Conservation (phyloP, 2,329 filamentous ascomycete species). For the Davidsoniella neocaledoniae region DNA sequence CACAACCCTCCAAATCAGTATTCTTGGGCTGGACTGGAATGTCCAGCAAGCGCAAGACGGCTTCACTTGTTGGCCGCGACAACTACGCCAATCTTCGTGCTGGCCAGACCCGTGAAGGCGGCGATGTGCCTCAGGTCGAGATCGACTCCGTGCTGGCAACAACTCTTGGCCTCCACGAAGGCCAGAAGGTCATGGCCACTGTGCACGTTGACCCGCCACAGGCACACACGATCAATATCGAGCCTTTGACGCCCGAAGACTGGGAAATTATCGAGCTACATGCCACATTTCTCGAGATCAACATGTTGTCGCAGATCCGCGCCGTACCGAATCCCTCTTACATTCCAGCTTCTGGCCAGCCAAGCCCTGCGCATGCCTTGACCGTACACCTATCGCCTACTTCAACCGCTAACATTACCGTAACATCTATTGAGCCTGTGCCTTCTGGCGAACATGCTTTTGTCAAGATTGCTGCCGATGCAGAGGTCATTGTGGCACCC, state of each 20-base stretch:
- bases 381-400: conserved; percentile 90
- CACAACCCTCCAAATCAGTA: conserved; percentile 40
- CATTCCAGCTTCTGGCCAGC: conserved; percentile 30
- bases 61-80: conserved; percentile 57
- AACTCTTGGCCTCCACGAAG: conserved; percentile 60
- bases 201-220: conserved; percentile 82
- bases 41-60: conserved; percentile 73
- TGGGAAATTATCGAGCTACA: conserved; percentile 99
- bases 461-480: conserved; percentile 82
- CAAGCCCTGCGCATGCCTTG: conserved; percentile 53
- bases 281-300: conserved; percentile 86
- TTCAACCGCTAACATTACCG: conserved; percentile 79
- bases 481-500: conserved; percentile 92
- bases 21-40: conserved; percentile 96
- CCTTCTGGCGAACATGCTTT: conserved; percentile 55
- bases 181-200: conserved; percentile 54
- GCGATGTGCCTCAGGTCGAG: conserved; percentile 64
- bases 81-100: conserved; percentile 46
- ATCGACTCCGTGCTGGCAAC: conserved; percentile 73
- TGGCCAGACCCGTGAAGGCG: conserved; percentile 44
- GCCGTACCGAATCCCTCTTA: conserved; percentile 76
- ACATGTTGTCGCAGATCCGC: conserved; percentile 81
- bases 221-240: conserved; percentile 90
- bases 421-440: conserved; percentile 66
- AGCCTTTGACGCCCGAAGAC: conserved; percentile 84